Conservation (phyloP, 805 yeast species). For the Saturnispora dispora region DNA sequence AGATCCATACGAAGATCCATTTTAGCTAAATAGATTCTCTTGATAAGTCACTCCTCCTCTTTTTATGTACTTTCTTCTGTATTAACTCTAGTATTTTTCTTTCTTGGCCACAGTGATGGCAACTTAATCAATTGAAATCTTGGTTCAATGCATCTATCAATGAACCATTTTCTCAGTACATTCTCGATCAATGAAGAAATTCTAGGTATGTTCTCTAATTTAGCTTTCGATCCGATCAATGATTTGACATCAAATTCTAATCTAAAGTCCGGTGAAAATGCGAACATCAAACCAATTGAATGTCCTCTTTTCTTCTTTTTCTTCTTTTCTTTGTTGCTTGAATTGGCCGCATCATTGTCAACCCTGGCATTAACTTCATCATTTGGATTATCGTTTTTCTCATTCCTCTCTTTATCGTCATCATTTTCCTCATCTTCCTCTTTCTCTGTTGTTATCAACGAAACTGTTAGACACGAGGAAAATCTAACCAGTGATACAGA, state of each 20-base stretch:
- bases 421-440: constrained; percentile 15
- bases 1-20: constrained; percentile 93
- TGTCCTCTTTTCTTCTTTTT: constrained; percentile 7
- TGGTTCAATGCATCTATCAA: constrained; percentile 90
- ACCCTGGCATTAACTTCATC: neutral
- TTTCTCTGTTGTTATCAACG: constrained; percentile 39
- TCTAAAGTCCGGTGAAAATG: constrained; percentile 85
- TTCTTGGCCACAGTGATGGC: constrained; percentile 83
- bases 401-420: constrained; percentile 9
- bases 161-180: constrained; percentile 78
- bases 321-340: neutral
- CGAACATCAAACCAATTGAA: constrained; percentile 68
- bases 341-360: neutral
- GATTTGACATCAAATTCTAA: constrained; percentile 85
- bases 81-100: constrained; percentile 39
- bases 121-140: constrained; percentile 75
- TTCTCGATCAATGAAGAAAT: constrained; percentile 77
- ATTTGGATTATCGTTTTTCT: neutral
- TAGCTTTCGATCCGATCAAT: constrained; percentile 84
- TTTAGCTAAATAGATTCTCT: neutral
- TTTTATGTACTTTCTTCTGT: constrained; percentile 2
- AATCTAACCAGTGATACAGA: constrained; percentile 85
- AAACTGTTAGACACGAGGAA: constrained; percentile 80
- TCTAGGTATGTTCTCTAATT: constrained; percentile 88
- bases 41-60: neutral